Percentiles rank a stretch among this genome's conserved stretches.
Evolutionary conservation across 257 asterid genomes (phyloP).

Genomic region (Solanum microdontum): DNA sequence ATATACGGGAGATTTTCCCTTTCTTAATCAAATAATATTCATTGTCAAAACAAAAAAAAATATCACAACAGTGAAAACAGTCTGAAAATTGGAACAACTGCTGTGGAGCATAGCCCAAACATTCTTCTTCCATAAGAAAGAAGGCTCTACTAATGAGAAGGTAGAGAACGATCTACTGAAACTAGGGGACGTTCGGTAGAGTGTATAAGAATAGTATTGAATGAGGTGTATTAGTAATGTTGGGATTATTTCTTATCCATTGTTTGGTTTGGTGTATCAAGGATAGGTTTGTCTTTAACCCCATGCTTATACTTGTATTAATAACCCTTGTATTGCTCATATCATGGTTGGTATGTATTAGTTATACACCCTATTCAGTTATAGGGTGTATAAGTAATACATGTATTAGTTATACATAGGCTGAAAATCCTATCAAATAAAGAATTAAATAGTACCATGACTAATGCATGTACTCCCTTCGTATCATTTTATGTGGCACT

Average conservation of each 20-base stretch:
- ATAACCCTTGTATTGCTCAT: background rate
- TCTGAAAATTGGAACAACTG: background rate
- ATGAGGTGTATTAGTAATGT: background rate
- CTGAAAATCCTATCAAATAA: background rate
- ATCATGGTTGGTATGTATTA: background rate
- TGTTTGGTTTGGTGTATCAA: background rate
- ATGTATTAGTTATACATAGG: background rate
- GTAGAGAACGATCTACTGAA: background rate
- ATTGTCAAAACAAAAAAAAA: background rate
- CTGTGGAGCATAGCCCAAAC: background rate
- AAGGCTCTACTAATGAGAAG: background rate
- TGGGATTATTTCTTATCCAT: background rate
- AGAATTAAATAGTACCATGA: background rate
- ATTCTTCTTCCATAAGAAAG: background rate
- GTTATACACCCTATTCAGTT: background rate
- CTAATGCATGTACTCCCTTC: background rate
- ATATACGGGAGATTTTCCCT: background rate
- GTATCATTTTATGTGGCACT: background rate
- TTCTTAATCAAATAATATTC: background rate
- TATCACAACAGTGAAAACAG: background rate
- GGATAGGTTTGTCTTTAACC: background rate
- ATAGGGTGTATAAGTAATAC: background rate
- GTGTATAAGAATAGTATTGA: background rate
- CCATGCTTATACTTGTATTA: background rate
- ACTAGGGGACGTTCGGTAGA: background rate